Evolutionary conservation across 257 asterid genomes (phyloP).

Genomic region (Mentha longifolia): DNA sequence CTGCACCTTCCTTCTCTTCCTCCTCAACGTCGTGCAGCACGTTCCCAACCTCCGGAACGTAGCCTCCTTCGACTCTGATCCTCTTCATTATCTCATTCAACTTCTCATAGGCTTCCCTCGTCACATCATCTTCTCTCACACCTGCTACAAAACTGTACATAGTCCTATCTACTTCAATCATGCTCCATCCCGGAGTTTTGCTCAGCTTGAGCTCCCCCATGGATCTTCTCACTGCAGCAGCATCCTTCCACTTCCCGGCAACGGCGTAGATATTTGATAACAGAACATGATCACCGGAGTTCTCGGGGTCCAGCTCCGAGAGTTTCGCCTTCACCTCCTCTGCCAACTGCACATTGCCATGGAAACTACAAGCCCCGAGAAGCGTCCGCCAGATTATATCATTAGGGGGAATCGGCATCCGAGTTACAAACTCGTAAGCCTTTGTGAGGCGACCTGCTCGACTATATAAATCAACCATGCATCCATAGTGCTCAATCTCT

Average conservation of each 20-base stretch:
- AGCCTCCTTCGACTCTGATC: constrained; percentile 60
- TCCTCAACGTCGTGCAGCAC: constrained; percentile 68
- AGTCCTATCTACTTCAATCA: constrained; percentile 62
- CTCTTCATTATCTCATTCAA: constrained; percentile 53
- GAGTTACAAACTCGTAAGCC: constrained; percentile 67
- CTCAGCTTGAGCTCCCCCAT: constrained; percentile 57
- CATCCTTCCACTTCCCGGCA: constrained; percentile 81
- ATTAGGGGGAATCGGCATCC: constrained; percentile 72
- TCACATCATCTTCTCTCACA: constrained; percentile 37
- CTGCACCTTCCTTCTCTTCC: constrained; percentile 70
- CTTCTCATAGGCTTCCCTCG: constrained; percentile 56
- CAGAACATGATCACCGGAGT: constrained; percentile 69
- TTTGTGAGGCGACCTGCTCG: constrained; percentile 67
- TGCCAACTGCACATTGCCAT: constrained; percentile 68
- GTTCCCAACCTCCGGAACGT: constrained; percentile 53
- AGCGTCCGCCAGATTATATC: constrained; percentile 86
- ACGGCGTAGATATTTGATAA: constrained; percentile 78
- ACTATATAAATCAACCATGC: constrained; percentile 91
- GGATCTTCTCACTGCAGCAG: constrained; percentile 53
- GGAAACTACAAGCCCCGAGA: constrained; percentile 86
- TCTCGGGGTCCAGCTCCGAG: constrained; percentile 65
- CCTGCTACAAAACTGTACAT: constrained; percentile 58
- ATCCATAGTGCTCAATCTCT: constrained; percentile 82
- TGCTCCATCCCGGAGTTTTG: constrained; percentile 85
- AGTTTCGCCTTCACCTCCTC: constrained; percentile 64